Base-by-base conservation (phyloP, 2,329 filamentous ascomycete species). In the Scleromitrula shiraiana region DNA sequence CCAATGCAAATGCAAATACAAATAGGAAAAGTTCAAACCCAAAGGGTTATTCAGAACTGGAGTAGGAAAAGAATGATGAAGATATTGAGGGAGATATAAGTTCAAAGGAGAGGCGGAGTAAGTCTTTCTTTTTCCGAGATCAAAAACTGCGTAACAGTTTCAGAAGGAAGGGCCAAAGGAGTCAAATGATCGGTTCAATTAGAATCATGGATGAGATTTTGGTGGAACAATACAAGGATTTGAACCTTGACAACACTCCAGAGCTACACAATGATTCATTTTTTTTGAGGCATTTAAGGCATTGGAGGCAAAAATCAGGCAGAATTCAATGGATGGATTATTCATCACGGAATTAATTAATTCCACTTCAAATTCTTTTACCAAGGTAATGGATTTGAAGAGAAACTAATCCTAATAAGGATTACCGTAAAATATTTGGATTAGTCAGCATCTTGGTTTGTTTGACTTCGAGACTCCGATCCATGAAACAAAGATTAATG, bases 21-120 rank as follows among this genome's bases (percentile, higher is more conserved):
- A n/a, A n/a, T n/a, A n/a, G n/a, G 30, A 55, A 50, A 23, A 46
- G 27, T 32, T 22, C 29, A 14, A 47, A 41, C 29, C 30, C 14
- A 35, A 15, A 33, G 9, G 37, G n/a, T 5, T 41, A n/a, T n/a
- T n/a, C n/a, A n/a, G 24, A 14, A 33, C 20, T 30, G 26, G 17
- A 2, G 10, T 47, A n/a, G 29, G 24, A 20, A 12, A 48, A 26
- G 23, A 15, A 43, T 30, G 38, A 17, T 24, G 27, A 37, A 24
- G 8, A 14, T 26, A 29, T 26, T 33, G 17, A 41, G 41, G 20
- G 27, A 40, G 20, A 12, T 35, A 19, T 19, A 9, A 14, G 44
- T 47, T 26, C 14, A 56, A 71, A 73, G 58, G 70, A 73, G 66
- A 59, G 69, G 70, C 69, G 68, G 70, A 73, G 68, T 71, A 70